Percentiles rank a stretch among this genome's conserved stretches.
phyloP scores from a whole-genome alignment of 805 yeast genomes.

The Cyberlindnera saturnus region DNA sequence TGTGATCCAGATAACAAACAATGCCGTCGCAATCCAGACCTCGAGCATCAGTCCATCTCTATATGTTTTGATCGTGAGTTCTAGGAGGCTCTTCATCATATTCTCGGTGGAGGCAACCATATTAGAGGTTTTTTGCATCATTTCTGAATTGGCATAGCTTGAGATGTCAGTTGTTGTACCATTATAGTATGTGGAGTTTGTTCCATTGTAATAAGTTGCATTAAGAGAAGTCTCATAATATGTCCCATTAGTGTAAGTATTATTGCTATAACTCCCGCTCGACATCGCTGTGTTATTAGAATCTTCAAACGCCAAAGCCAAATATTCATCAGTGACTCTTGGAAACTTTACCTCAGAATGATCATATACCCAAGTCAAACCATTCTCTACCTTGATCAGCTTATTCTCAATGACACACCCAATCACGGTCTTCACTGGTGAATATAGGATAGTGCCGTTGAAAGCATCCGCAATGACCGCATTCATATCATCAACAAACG shows the following conservation, averaged over 20 bases:
- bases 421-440: constrained; percentile 60
- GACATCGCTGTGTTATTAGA: not conserved
- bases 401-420: constrained; percentile 79
- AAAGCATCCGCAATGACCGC: constrained; percentile 52
- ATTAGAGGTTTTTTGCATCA: constrained; percentile 3
- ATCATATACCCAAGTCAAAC: constrained; percentile 72
- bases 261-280: not conserved
- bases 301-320: constrained; percentile 17
- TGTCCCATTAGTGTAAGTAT: constrained; percentile 3
- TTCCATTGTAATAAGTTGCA: not conserved
- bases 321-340: constrained; percentile 30
- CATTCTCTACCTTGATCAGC: constrained; percentile 56
- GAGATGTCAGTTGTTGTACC: too few species aligned
- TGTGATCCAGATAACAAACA: constrained; percentile 43
- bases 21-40: constrained; percentile 36
- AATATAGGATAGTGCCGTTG: constrained; percentile 59
- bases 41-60: constrained; percentile 36
- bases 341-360: constrained; percentile 59
- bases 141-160: not conserved
- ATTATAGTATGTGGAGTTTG: too few species aligned
- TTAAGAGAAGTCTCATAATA: not conserved
- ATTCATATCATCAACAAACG: constrained; percentile 56
- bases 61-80: constrained; percentile 28
- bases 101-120: constrained; percentile 18
- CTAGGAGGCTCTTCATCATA: constrained; percentile 21